phyloP scores from a whole-genome alignment of 805 yeast genomes.

The Myxozyma mucilagina region DNA sequence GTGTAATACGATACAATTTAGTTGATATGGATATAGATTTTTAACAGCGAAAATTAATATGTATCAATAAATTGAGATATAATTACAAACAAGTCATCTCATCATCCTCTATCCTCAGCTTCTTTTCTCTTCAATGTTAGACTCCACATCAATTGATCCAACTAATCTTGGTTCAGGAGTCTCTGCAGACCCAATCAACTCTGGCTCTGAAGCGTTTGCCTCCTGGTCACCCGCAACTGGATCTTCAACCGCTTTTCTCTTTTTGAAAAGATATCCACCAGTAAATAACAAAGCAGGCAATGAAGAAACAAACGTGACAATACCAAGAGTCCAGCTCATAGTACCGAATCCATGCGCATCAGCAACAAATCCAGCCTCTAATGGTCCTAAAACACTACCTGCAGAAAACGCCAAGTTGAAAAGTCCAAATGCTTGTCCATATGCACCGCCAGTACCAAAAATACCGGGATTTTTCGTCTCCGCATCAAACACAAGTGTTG shows the following conservation, averaged over 20 bases:
- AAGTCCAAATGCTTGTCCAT: slow-evolving; percentile 41
- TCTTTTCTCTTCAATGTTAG: background rate
- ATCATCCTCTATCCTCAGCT: background rate
- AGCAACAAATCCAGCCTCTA: slow-evolving; percentile 37
- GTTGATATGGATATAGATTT: background rate
- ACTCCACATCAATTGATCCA: too few relatives aligned
- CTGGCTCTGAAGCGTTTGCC: background rate
- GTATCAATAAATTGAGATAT: too few relatives aligned
- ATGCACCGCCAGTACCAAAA: slow-evolving; percentile 39
- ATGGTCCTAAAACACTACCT: slow-evolving; percentile 41
- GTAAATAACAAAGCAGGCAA: slow-evolving; percentile 36
- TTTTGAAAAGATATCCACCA: slow-evolving; percentile 34
- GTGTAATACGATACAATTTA: background rate
- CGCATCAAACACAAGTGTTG: slow-evolving; percentile 32
- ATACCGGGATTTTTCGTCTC: slow-evolving; percentile 37
- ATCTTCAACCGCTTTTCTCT: background rate
- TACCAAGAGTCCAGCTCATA: slow-evolving; percentile 20
- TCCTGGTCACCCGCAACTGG: background rate
- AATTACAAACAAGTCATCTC: too few relatives aligned
- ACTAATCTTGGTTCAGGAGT: too few relatives aligned
- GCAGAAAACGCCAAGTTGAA: slow-evolving; percentile 40
- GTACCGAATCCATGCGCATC: slow-evolving; percentile 35
- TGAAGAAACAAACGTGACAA: slow-evolving; percentile 14
- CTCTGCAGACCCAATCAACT: background rate
- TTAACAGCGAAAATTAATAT: background rate